These are phyloP conservation scores for Gilbertella persicaria DNA, from an alignment of 371 early-diverging fungal genomes.

Conservation along the genomic window DNA sequence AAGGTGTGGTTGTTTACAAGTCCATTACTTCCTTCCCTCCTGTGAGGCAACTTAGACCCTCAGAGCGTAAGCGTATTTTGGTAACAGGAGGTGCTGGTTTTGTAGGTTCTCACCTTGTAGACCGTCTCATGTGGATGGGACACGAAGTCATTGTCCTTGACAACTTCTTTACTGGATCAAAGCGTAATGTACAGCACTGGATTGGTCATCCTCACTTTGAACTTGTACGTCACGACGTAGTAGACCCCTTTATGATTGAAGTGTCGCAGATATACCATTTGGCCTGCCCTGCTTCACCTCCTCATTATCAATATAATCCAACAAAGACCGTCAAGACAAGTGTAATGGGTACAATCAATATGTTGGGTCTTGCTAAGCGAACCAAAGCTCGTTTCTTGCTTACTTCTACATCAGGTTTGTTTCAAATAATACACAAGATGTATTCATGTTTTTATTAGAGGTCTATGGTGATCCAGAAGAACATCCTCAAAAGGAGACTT, in stretches of 20 bases:
- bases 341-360: slow-evolving; percentile 88
- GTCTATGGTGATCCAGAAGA: slow-evolving; percentile 90
- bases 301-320: slow-evolving; percentile 89
- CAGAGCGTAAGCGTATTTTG: slow-evolving; percentile 74
- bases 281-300: slow-evolving; percentile 89
- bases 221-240: slow-evolving; percentile 83
- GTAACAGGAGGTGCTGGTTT: slow-evolving; percentile 94
- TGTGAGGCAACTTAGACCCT: slow-evolving; percentile 51
- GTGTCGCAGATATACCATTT: slow-evolving; percentile 87
- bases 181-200: slow-evolving; percentile 79
- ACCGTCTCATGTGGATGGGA: slow-evolving; percentile 86
- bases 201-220: slow-evolving; percentile 88
- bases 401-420: slow-evolving; percentile 88
- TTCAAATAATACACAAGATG: too few relatives aligned
- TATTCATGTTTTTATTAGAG: slow-evolving; percentile 50
- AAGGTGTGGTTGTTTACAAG: slow-evolving; percentile 51
- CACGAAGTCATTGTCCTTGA: slow-evolving; percentile 85
- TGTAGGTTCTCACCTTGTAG: slow-evolving; percentile 87
- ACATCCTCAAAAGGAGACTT: slow-evolving; percentile 86
- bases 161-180: slow-evolving; percentile 84
- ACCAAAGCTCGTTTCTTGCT: slow-evolving; percentile 81
- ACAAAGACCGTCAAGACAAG: slow-evolving; percentile 89
- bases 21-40: slow-evolving; percentile 52
- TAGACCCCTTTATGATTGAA: slow-evolving; percentile 83
- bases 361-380: slow-evolving; percentile 87